These are phyloP conservation scores for Picea glauca DNA, from an alignment of 75 land plant genomes.

Conservation along the genomic window DNA sequence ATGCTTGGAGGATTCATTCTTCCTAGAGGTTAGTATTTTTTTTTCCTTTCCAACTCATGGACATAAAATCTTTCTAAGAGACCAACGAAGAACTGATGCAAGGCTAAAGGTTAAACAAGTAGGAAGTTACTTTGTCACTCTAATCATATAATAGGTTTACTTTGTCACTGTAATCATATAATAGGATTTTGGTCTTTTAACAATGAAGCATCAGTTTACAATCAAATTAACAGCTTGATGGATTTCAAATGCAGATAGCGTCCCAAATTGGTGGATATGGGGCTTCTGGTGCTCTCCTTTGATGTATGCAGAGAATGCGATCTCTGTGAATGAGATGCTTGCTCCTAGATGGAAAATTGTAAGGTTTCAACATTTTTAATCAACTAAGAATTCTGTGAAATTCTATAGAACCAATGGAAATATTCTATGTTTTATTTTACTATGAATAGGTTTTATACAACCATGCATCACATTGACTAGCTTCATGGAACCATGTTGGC, in stretches of 20 bases:
- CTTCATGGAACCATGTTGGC: background rate
- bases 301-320: conserved; percentile 54
- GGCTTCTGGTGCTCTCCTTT: conserved; percentile 76
- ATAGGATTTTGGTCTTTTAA: no score
- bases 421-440: background rate
- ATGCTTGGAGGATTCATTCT: conserved; percentile 89
- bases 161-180: no score
- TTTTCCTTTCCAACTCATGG: background rate
- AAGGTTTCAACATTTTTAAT: background rate
- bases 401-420: background rate
- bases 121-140: no score
- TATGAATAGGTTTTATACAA: background rate
- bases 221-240: background rate
- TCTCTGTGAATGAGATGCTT: conserved; percentile 54
- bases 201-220: background rate
- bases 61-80: background rate
- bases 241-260: conserved; percentile 25
- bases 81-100: background rate
- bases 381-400: background rate
- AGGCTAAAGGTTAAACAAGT: background rate
- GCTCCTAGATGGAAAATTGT: conserved; percentile 60
- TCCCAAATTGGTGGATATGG: conserved; percentile 77
- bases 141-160: no score
- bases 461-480: background rate
- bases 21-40: conserved; percentile 43